phyloP scores from a whole-genome alignment of 108 stramenopile genomes.

The Craspedostauros australis region DNA sequence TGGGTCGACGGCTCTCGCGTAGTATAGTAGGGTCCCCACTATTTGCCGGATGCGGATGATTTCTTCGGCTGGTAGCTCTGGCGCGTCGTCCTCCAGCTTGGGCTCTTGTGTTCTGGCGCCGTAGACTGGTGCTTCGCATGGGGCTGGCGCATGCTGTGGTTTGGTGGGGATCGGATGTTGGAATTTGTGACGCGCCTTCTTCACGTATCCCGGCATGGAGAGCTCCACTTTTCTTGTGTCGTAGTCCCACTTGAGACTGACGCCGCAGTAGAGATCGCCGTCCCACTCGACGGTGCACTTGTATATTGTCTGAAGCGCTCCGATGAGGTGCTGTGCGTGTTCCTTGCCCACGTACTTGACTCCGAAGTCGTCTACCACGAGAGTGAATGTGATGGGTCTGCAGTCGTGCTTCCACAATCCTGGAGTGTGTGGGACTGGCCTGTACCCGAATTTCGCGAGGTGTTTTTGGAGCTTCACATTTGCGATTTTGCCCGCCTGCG shows the following conservation, averaged over 20 bases:
- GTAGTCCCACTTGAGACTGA: slow-evolving; percentile 43
- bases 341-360: slow-evolving; percentile 28
- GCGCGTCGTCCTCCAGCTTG: slow-evolving; percentile 14
- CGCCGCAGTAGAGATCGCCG: slow-evolving; percentile 24
- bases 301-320: slow-evolving; percentile 15
- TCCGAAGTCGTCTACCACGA: slow-evolving; percentile 52
- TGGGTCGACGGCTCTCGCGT: slow-evolving; percentile 29
- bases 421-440: slow-evolving; percentile 11
- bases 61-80: slow-evolving; percentile 1
- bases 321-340: slow-evolving; percentile 35
- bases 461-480: slow-evolving; percentile 16
- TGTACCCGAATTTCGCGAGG: slow-evolving; percentile 19
- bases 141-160: slow-evolving; percentile 36
- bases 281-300: slow-evolving; percentile 2
- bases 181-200: slow-evolving; percentile 25
- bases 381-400: slow-evolving; percentile 19
- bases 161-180: slow-evolving; percentile 20
- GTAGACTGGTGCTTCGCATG: slow-evolving; percentile 20
- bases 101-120: slow-evolving; percentile 34
- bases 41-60: slow-evolving; percentile 32
- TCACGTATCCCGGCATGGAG: slow-evolving; percentile 39
- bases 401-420: slow-evolving; percentile 31
- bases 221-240: slow-evolving; percentile 17
- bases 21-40: slow-evolving; percentile 32
- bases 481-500: slow-evolving; percentile 33